A percentile compares a stretch with the other conserved stretches of the same genome.
phyloP scores from a whole-genome alignment of 1,139 yeast genomes.

The Geotrichum restrictum region DNA sequence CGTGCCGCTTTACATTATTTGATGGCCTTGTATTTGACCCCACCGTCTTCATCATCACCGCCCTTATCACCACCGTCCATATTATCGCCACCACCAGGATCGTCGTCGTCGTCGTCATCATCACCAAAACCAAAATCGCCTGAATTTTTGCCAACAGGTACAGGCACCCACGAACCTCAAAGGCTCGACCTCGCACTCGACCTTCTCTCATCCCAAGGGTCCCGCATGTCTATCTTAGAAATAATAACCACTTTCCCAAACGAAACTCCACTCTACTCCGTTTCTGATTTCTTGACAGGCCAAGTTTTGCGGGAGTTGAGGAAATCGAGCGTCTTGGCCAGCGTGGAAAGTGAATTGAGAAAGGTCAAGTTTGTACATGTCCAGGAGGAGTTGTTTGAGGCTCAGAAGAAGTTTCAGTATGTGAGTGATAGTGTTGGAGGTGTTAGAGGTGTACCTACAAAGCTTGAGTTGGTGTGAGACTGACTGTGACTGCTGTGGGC shows the following conservation, averaged over 20 bases:
- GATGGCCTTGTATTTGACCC: conserved; percentile 36
- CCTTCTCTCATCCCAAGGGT: conserved; percentile 49
- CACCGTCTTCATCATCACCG: conserved; percentile 8
- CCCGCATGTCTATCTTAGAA: conserved; percentile 50
- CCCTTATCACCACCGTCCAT: no score
- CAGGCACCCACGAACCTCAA: conserved; percentile 36
- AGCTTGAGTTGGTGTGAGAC: no score
- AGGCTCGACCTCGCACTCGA: conserved; percentile 41
- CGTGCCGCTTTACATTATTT: conserved; percentile 36
- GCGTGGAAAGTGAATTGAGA: conserved; percentile 36
- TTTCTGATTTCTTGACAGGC: conserved; percentile 48
- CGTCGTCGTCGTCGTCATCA: no score
- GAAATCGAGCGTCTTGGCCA: conserved; percentile 27
- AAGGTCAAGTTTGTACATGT: conserved; percentile 41
- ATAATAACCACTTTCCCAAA: conserved; percentile 54
- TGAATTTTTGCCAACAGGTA: neutral
- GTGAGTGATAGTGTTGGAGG: no score
- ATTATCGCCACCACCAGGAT: neutral
- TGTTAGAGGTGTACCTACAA: no score
- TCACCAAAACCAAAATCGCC: neutral
- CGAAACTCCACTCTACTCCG: conserved; percentile 45
- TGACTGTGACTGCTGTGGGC: no score
- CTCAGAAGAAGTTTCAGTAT: conserved; percentile 33
- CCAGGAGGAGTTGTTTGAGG: conserved; percentile 41
- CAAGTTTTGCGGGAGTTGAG: conserved; percentile 43